Conservation (phyloP, 371 early-diverging fungal genomes). For the Syncephalastrum racemosum region DNA sequence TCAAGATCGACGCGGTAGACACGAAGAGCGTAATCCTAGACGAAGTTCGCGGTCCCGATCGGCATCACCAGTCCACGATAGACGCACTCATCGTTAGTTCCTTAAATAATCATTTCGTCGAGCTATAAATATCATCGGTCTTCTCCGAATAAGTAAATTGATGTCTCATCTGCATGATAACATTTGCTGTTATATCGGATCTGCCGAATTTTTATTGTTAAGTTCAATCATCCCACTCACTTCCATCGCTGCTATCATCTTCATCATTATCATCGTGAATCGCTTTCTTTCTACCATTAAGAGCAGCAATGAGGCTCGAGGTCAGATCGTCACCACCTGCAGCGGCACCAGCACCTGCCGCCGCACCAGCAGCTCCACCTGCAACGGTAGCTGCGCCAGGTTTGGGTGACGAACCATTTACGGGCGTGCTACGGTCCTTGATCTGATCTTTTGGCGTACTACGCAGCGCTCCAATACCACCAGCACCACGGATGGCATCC, state of each 20-base stretch:
- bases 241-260: conserved; percentile 15
- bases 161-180: no score
- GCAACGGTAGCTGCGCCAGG: conserved; percentile 4
- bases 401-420: conserved; percentile 2
- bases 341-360: conserved; percentile 10
- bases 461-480: conserved; percentile 33
- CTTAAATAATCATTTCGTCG: no score
- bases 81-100: no score
- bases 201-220: no score
- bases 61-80: no score
- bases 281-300: conserved; percentile 21
- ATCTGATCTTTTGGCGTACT: conserved; percentile 28
- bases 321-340: conserved; percentile 21
- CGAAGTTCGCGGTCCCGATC: no score
- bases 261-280: conserved; percentile 21
- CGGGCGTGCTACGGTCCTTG: conserved; percentile 32
- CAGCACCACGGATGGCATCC: conserved; percentile 43
- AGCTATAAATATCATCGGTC: no score
- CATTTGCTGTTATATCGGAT: no score
- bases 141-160: no score
- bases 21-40: no score
- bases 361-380: conserved; percentile 10
- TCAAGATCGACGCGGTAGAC: no score
- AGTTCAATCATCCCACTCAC: conserved; percentile 25
- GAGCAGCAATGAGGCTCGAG: conserved; percentile 20